Evolutionary conservation across 768 basidiomycete species (phyloP), one percentile per base, ranked within the genome.

Genomic region (Myochromella boudieri): DNA sequence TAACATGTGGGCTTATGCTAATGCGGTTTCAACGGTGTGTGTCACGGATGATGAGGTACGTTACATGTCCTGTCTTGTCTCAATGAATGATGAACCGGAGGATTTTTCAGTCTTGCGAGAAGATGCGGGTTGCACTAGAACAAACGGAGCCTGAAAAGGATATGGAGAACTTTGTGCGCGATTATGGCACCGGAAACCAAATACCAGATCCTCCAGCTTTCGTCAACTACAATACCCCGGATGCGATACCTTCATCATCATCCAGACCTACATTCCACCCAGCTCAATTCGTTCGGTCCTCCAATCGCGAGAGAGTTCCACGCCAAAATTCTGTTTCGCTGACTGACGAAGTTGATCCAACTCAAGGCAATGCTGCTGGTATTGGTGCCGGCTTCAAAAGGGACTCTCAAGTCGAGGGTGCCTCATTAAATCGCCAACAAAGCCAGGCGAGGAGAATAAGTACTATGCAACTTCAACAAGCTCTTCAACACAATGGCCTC

Each of bases 1-100:
- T 62, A 91, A 90, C 55, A 77, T 97, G 67, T 99, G 97, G 95
- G 81, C 83, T 6, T 97, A 91, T 63, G 94, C 97, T 0, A 99
- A 99, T 64, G 86, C 87, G 0, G 85, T 97, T n/a, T 97, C 95
- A 11, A 91, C 88, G 9, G 89, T 95, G 11, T 97, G 97, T 57
- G 95, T 99, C 14, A 72, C 84, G 9, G 97, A 98, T 61, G 97
- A 99, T 57, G 92, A 95, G 82, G 91, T 93, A 58, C 50, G 78
- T 70, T 6, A 32, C 25, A 15, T 33, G 21, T 17, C 34, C 15
- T 34, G 37, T 37, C 3, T 14, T 39, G 3, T 25, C 3, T 26
- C 25, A 17, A 14, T 40, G 49, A 18, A 8, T 24, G 43, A 32
- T 34, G 52, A 50, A 32, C 28, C 42, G 17, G 26, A 25, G 15